These are phyloP conservation scores for Morella rubra DNA, from an alignment of 306 rosid species.

Conservation along the genomic window DNA sequence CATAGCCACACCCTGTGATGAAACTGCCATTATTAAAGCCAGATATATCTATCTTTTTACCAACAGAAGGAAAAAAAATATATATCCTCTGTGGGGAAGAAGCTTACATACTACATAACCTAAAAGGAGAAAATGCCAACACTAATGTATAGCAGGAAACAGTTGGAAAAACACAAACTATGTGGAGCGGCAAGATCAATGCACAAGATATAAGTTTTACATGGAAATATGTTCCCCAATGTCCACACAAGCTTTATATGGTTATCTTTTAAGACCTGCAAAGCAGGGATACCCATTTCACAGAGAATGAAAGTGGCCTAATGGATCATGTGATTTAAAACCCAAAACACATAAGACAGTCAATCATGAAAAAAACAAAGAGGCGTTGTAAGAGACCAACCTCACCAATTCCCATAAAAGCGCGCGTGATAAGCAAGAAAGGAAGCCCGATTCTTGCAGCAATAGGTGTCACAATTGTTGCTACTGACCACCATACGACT, in stretches of 20 bases:
- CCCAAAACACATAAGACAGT: background rate
- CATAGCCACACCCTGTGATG: constrained; percentile 96
- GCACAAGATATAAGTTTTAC: background rate
- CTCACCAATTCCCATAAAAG: constrained; percentile 97
- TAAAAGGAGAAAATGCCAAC: background rate
- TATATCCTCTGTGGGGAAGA: background rate
- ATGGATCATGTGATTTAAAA: constrained; percentile 4
- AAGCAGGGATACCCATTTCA: constrained; percentile 16
- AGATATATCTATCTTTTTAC: background rate
- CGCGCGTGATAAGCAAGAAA: constrained; percentile 79
- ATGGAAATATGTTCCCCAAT: background rate
- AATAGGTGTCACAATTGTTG: constrained; percentile 85
- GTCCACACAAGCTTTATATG: background rate
- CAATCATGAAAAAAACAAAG: constrained; percentile 14
- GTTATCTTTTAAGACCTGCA: background rate
- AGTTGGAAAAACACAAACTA: background rate
- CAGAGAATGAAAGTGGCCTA: constrained; percentile 2
- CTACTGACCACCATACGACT: constrained; percentile 95
- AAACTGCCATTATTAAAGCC: constrained; percentile 5
- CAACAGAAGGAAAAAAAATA: background rate
- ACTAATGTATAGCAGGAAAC: background rate
- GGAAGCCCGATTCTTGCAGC: constrained; percentile 91
- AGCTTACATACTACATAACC: background rate
- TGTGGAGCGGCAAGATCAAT: background rate
- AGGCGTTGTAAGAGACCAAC: constrained; percentile 49